Evolutionary conservation across 352 stramenopile species (phyloP), one percentile per base, ranked within the genome.

Genomic region (Phytophthora megakarya): DNA sequence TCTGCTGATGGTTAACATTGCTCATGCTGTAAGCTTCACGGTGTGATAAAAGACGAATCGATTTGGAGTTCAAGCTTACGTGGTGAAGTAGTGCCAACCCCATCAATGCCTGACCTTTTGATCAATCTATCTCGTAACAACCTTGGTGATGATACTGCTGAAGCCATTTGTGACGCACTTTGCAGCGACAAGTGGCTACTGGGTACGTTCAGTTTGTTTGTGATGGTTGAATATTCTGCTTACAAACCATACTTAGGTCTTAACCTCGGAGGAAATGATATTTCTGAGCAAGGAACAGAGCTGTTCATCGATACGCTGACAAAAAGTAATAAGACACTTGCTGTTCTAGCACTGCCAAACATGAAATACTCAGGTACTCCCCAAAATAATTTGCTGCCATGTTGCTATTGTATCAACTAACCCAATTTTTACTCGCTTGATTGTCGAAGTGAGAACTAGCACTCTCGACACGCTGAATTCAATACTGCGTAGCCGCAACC

Each of bases 101-200:
- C 54, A 18, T 43, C 60, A 32, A 44, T 42, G 18, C 68, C 68
- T 5, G 59, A 67, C 18, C 64, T 76, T n/a, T 39, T 89, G 30
- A 49, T 89, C 1, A 78, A 89, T 62, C 51, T 89, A 12, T 82
- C 70, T 5, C 55, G 72, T 5, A 89, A 89, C 30, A 45, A 62
- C 1, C 52, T 89, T 6, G 73, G 78, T 5, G 80, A 88, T 38
- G 56, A 70, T 8, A 53, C 63, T 5, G 61, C 68, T 11, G 67
- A 81, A 56, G 49, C 65, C 13, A 65, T 89, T n/a, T 76, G 61
- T 38, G 69, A 77, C 25, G 70, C 73, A n/a, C 81, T 90, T 22
- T 82, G 73, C 40, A 78, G 86, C 55, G 78, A 90, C 65, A 90
- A 88, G 52, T 90, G 81, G 81, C 22, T 88, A 8, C 48, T 90